phyloP scores from a whole-genome alignment of 2,329 filamentous ascomycete species.

The Penicillium oxalicum region DNA sequence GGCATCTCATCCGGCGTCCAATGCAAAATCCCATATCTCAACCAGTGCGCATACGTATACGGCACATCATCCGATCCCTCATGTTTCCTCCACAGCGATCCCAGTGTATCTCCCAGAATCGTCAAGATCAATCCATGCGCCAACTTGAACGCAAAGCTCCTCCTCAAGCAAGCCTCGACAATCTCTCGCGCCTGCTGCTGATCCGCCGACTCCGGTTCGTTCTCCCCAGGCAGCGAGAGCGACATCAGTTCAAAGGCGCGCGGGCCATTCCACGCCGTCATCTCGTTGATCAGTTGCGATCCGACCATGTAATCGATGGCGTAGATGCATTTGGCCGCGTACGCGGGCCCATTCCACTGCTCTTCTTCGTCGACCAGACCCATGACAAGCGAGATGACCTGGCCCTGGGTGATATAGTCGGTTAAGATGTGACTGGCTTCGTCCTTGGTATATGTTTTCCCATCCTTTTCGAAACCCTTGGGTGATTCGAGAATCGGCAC shows the following conservation, averaged over 20 bases:
- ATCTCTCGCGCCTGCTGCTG: constrained; percentile 47
- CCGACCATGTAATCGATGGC: constrained; percentile 47
- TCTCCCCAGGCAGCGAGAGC: constrained; percentile 33
- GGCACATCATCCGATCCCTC: constrained; percentile 45
- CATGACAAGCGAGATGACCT: constrained; percentile 49
- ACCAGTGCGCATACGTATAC: constrained; percentile 52
- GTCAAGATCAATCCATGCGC: constrained; percentile 50
- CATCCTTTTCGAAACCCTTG: constrained; percentile 16
- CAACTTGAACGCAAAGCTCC: constrained; percentile 52
- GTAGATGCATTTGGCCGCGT: constrained; percentile 46
- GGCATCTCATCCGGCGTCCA: constrained; percentile 45
- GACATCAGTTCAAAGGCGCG: constrained; percentile 49
- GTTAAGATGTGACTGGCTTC: constrained; percentile 43
- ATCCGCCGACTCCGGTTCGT: constrained; percentile 38
- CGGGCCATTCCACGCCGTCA: constrained; percentile 48
- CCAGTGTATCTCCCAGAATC: constrained; percentile 47
- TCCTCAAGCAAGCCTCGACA: constrained; percentile 46
- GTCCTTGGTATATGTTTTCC: constrained; percentile 32
- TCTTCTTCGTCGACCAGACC: constrained; percentile 47
- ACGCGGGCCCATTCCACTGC: constrained; percentile 51
- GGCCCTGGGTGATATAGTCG: constrained; percentile 55
- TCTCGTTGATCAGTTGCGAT: constrained; percentile 49
- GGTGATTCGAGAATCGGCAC: constrained; percentile 30
- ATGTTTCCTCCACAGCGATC: constrained; percentile 49
- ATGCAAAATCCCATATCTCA: constrained; percentile 43